Percentiles rank a stretch among this genome's conserved stretches.
Evolutionary conservation across 768 basidiomycete genomes (phyloP).

Genomic region (Amyloporia xantha): DNA sequence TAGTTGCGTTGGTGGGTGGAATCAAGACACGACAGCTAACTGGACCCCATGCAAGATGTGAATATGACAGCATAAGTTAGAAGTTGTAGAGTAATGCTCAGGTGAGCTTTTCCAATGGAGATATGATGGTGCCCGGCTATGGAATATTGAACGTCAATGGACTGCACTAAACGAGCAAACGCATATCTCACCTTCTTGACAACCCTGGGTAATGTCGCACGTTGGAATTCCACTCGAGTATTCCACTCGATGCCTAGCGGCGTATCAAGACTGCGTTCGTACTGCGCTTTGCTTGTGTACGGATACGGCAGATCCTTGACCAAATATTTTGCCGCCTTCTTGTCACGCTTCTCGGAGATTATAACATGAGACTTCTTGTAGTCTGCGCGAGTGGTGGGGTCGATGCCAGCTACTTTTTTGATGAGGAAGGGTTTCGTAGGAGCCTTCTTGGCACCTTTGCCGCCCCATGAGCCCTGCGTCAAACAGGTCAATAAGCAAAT

Average conservation of each 20-base stretch:
- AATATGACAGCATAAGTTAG: neutral
- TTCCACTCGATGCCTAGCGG: slow-evolving; percentile 94
- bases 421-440: slow-evolving; percentile 65
- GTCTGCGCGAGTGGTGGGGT: slow-evolving; percentile 75
- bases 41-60: neutral
- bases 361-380: slow-evolving; percentile 83
- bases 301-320: slow-evolving; percentile 92
- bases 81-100: neutral
- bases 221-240: slow-evolving; percentile 77
- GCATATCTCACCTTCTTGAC: slow-evolving; percentile 65
- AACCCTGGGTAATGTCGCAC: slow-evolving; percentile 77
- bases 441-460: slow-evolving; percentile 56
- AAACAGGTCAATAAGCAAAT: neutral
- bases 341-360: slow-evolving; percentile 92
- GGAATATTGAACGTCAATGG: neutral
- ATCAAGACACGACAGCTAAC: neutral
- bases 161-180: neutral
- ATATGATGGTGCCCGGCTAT: slow-evolving; percentile 71
- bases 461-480: slow-evolving; percentile 85
- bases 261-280: slow-evolving; percentile 72
- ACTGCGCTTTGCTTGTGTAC: slow-evolving; percentile 90
- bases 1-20: neutral
- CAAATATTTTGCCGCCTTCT: slow-evolving; percentile 85
- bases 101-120: slow-evolving; percentile 50
- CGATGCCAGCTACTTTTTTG: slow-evolving; percentile 78